A percentile compares a stretch with the other conserved stretches of the same genome.
Conservation (phyloP, 441 rosid genomes). For the Jatropha multifida region DNA sequence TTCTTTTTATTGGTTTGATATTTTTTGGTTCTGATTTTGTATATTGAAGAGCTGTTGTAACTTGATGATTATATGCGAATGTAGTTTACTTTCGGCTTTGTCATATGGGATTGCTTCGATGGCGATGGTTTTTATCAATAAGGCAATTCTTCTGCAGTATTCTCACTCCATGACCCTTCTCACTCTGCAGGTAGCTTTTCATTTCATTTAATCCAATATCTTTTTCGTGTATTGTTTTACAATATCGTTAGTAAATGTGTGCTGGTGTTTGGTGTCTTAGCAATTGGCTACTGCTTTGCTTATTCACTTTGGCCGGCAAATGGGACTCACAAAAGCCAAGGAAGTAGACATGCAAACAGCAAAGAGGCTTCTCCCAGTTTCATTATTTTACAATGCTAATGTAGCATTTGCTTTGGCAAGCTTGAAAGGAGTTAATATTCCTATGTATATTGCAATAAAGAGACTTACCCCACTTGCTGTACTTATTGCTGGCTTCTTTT, state of each 20-base stretch:
- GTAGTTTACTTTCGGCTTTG: conserved; percentile 72
- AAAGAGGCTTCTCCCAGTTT: conserved; percentile 74
- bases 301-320: conserved; percentile 65
- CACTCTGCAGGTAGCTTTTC: conserved; percentile 58
- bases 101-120: conserved; percentile 92
- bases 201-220: neutral
- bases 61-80: conserved; percentile 19
- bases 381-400: conserved; percentile 91
- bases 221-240: neutral
- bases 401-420: conserved; percentile 97
- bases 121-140: conserved; percentile 98
- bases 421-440: conserved; percentile 96
- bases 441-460: conserved; percentile 97
- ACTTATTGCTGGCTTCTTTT: conserved; percentile 62
- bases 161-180: conserved; percentile 87
- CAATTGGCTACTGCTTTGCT: conserved; percentile 87
- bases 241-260: neutral
- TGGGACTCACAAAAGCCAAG: conserved; percentile 65
- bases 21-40: neutral
- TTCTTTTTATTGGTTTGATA: conserved; percentile 2
- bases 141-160: conserved; percentile 87
- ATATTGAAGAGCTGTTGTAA: neutral
- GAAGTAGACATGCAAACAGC: conserved; percentile 59
- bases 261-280: conserved; percentile 37
- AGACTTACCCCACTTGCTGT: conserved; percentile 95